A percentile compares a stretch with the other conserved stretches of the same genome.
Evolutionary conservation across 2,329 filamentous ascomycete species (phyloP).

Genomic region (Curvularia lunata): DNA sequence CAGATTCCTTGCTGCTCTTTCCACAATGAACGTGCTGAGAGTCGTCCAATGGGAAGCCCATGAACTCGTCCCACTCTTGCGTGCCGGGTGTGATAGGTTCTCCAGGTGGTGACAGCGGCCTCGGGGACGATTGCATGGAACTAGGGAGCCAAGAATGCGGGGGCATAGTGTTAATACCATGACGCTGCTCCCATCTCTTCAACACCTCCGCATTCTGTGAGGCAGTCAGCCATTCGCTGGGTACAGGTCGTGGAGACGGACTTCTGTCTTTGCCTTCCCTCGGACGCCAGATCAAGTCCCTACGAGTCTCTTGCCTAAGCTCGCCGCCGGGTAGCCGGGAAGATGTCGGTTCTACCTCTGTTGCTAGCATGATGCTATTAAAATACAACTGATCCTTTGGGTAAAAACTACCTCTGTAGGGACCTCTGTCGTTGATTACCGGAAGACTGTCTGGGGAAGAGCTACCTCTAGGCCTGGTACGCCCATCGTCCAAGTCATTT

Average conservation of each 20-base stretch:
- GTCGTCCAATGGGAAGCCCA: conserved; percentile 12
- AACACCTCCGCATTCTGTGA: conserved; percentile 2
- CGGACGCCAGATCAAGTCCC: conserved; percentile 2
- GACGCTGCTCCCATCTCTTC: conserved; percentile 2
- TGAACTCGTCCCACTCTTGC: conserved; percentile 11
- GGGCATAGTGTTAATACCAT: neutral
- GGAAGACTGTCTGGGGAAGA: conserved; percentile 16
- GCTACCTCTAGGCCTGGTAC: neutral
- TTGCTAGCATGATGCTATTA: conserved; percentile 29
- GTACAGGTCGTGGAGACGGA: conserved; percentile 3
- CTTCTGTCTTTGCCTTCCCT: neutral
- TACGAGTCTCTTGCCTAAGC: conserved; percentile 14
- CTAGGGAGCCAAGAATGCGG: neutral
- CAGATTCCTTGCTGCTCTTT: neutral
- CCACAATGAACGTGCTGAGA: neutral
- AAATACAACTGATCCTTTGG: conserved; percentile 22
- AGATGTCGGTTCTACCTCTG: conserved; percentile 13
- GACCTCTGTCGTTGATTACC: conserved; percentile 23
- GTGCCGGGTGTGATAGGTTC: conserved; percentile 12
- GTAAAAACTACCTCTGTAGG: conserved; percentile 20
- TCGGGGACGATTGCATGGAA: neutral
- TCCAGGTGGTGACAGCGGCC: conserved; percentile 1
- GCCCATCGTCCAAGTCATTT: conserved; percentile 12
- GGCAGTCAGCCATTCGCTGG: conserved; percentile 5
- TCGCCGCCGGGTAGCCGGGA: neutral